Percentiles rank a stretch among this genome's conserved stretches.
Conservation (phyloP, 2,329 filamentous ascomycete species). For the Chaetomiaceae sp. region DNA sequence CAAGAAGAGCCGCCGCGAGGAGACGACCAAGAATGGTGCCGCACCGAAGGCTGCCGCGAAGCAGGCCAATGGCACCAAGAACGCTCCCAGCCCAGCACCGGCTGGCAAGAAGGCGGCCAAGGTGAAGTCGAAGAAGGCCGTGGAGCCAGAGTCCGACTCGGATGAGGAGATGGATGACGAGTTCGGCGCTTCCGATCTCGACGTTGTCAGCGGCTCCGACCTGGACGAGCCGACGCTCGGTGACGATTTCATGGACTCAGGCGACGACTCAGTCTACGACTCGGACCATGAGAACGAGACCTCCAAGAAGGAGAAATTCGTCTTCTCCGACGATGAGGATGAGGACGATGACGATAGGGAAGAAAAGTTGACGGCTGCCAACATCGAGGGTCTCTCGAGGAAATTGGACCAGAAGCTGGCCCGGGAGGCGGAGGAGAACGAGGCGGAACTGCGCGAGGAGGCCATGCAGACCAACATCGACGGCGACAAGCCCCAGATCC, state of each 20-base stretch:
- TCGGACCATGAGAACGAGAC: slow-evolving; percentile 63
- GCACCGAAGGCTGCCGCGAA: slow-evolving; percentile 32
- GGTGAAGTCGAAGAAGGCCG: slow-evolving; percentile 37
- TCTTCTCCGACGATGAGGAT: slow-evolving; percentile 97
- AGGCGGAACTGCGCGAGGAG: slow-evolving; percentile 78
- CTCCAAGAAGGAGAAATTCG: slow-evolving; percentile 53
- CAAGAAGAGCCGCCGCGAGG: slow-evolving; percentile 21
- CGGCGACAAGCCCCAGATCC: slow-evolving; percentile 64
- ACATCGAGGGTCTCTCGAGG: slow-evolving; percentile 85
- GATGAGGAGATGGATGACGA: slow-evolving; percentile 42
- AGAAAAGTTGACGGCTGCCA: slow-evolving; percentile 88
- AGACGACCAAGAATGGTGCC: slow-evolving; percentile 27
- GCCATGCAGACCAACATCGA: slow-evolving; percentile 92
- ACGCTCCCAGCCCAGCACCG: slow-evolving; percentile 26
- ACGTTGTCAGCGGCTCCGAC: slow-evolving; percentile 43
- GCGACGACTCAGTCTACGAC: slow-evolving; percentile 61
- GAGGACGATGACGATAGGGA: slow-evolving; percentile 83
- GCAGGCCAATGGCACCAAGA: slow-evolving; percentile 31
- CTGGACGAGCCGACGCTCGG: slow-evolving; percentile 42
- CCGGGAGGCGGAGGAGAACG: slow-evolving; percentile 74
- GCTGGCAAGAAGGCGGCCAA: slow-evolving; percentile 23
- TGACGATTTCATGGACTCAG: slow-evolving; percentile 58
- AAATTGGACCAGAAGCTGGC: slow-evolving; percentile 76
- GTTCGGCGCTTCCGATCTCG: slow-evolving; percentile 41
- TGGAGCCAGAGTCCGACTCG: slow-evolving; percentile 37